Evolutionary conservation across 192 early-diverging fungal species (phyloP), one percentile per base, ranked within the genome.

Genomic region (Coemansia sp.): DNA sequence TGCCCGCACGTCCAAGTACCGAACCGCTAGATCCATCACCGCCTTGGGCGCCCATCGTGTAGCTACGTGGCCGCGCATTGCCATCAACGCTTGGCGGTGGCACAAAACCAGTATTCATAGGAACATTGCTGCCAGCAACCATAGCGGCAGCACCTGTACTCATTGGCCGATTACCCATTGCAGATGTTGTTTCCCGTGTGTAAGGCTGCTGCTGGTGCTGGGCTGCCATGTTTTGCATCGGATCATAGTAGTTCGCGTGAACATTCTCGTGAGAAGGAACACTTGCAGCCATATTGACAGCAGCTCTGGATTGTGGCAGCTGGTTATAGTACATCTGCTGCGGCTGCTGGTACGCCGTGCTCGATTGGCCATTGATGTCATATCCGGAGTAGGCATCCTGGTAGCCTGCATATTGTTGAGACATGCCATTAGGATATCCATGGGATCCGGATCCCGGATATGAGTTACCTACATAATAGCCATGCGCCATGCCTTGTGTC

Each of bases 41-140:
- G 17, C 29, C 27, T 19, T 46, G 66, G 0, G 61, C 33, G 2
- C 69, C 77, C 2, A 59, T 53, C 0, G 77, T 80, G 59, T 74
- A 65, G 69, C 77, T 80, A 51, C 77, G 77, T 20, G 64, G 72
- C 22, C 77, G 71, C 8, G 42, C 64, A 51, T 27, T 54, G 5
- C 17, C 27, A 24, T 6, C 56, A 11, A 33, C 23, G 25, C 36
- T 46, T 9, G 24, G 23, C 3, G 33, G 63, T 36, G 53, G 63
- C 33, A 57, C 27, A 64, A 64, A 64, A 6, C 24, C 9, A 11
- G 54, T 30, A 4, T 19, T 25, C 19, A 6, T 9, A 11, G 9
- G 11, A 27, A 6, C 42, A 39, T 36, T 30, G 58, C 6, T 17
- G 11, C 58, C 36, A 23, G 8, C n/a, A 0, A 7, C 39, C 17